Evolutionary conservation across 352 stramenopile species (phyloP), one percentile per base, ranked within the genome.

Genomic region (Phytophthora chlamydospora): DNA sequence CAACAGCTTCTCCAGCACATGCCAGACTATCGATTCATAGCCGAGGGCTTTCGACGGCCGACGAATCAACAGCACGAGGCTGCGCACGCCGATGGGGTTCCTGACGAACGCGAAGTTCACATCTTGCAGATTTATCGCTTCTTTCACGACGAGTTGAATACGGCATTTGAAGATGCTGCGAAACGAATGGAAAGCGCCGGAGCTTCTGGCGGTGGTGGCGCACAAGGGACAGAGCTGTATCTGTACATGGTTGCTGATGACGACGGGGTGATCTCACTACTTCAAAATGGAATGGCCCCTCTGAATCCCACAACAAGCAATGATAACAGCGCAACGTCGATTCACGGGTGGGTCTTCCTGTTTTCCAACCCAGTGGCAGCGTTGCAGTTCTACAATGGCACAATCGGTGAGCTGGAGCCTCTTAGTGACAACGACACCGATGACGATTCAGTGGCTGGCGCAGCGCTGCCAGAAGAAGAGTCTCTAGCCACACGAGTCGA

Each of bases 51-150:
- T 46, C 63, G 32, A 29, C 43, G 39, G 7, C 34, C 32, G 14
- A 58, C n/a, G 27, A 47, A 48, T 4, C 36, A 49, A 19, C 41
- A 60, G 12, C 27, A 57, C 17, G 40, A 41, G n/a, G 33, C 14
- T 19, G 24, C 49, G 1, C 38, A 44, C 17, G 49, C 35, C 7
- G 34, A 4, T 11, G 35, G 19, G 14, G 32, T 50, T 33, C 29
- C 51, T 6, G 31, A 60, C 31, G 33, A 52, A 4, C 39, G 58
- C 4, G 41, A 45, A 29, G 56, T 76, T 0, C 42, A 60, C 9
- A 46, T 89, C 9, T 46, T 89, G 21, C 66, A 85, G 52, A 74
- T 83, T 16, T 73, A 86, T 45, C 71, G 80, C 4, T 80, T 76
- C 34, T 82, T 76, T 40, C 69, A 88, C 19, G 55, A 72, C 0